Percentiles rank a stretch among this genome's conserved stretches.
These are phyloP conservation scores for Rosa lucieae DNA, from an alignment of 306 rosid genomes.

Conservation along the genomic window DNA sequence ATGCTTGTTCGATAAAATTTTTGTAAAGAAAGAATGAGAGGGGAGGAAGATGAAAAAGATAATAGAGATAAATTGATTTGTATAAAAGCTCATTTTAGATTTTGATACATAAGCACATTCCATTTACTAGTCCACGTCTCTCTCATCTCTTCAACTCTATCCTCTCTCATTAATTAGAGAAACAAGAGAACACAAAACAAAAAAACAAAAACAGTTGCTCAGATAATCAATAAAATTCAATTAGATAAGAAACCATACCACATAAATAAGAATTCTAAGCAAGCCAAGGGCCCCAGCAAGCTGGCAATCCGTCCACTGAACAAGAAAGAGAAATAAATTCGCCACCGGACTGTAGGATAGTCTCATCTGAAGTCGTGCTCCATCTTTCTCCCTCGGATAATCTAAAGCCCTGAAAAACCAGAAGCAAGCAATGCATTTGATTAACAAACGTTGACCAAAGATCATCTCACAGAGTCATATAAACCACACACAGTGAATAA, in stretches of 20 bases:
- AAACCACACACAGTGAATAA: background rate
- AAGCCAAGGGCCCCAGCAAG: conserved; percentile 89
- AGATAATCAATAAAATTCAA: conserved; percentile 1
- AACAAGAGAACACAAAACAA: background rate
- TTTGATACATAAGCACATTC: background rate
- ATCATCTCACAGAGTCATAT: conserved; percentile 12
- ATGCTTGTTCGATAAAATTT: background rate
- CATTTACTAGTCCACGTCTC: background rate
- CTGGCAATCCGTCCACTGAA: conserved; percentile 84
- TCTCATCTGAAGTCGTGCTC: conserved; percentile 86
- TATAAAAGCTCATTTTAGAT: background rate
- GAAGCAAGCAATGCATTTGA: conserved; percentile 12
- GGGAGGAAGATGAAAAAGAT: background rate
- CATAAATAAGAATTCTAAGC: conserved; percentile 72
- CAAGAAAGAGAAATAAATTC: conserved; percentile 71
- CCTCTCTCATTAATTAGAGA: background rate
- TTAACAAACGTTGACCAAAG: conserved; percentile 11
- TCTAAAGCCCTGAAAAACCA: conserved; percentile 56
- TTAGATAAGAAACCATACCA: conserved; percentile 44
- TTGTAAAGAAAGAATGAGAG: background rate
- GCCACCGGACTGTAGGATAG: conserved; percentile 72
- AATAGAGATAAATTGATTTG: background rate
- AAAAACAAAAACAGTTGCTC: background rate
- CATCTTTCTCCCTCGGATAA: conserved; percentile 84
- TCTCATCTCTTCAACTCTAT: background rate